These are phyloP conservation scores for Mycena sanguinolenta DNA, from an alignment of 768 basidiomycete genomes.

Conservation along the genomic window DNA sequence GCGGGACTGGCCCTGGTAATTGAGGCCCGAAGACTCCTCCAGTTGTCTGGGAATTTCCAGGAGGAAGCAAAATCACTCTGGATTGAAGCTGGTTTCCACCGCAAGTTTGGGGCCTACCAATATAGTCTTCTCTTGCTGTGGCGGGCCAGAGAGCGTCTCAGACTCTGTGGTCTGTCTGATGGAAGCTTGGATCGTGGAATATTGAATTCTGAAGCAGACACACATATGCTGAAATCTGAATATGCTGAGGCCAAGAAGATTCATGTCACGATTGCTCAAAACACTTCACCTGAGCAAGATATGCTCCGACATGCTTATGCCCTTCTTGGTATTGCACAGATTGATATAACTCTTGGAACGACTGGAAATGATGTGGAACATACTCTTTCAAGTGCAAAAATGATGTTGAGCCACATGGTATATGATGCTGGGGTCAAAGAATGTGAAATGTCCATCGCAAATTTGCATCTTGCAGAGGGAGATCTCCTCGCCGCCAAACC, in stretches of 20 bases:
- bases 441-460: neutral
- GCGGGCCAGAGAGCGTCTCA: neutral
- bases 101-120: neutral
- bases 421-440: neutral
- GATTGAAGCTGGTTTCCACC: neutral
- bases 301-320: neutral
- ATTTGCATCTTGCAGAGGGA: neutral
- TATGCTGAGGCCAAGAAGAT: neutral
- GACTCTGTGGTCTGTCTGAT: neutral
- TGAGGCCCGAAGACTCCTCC: neutral
- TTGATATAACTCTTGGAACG: neutral
- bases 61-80: neutral
- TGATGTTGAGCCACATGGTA: neutral
- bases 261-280: neutral
- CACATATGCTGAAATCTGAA: neutral
- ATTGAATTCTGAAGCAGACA: neutral
- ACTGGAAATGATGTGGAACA: neutral
- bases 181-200: neutral
- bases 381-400: neutral
- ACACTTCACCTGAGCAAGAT: neutral
- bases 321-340: neutral
- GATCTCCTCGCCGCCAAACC: neutral
- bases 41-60: neutral
- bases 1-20: neutral
- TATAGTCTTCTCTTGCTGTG: neutral